Base-by-base conservation (phyloP, 148 eudicot genomes). In the Gaultheria prostrata region DNA sequence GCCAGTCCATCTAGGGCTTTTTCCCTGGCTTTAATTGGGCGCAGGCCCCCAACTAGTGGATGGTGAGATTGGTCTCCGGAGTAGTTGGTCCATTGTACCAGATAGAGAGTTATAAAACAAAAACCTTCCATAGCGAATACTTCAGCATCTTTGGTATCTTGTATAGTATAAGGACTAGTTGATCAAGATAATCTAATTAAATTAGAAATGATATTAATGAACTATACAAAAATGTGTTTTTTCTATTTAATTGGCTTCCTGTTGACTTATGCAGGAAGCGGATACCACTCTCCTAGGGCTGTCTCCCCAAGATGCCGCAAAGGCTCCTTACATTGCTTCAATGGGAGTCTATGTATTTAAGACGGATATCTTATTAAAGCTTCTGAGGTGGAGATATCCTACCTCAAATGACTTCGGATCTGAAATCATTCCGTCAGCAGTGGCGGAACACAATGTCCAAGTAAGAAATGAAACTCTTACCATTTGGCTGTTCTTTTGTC, bases 271-370 rank as follows among this genome's bases (percentile, higher is more conserved):
- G 90, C 93, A 97, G 99, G 91, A 90, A 93, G 90, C 91, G 45
- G 99, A 97, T 86, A 97, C 98, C 13, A 88, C 94, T 84, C 88
- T 93, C 54, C 86, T 97, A 2, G 99, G 99, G 76, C 82, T 95
- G 73, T 92, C 96, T 77, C 87, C 70, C 6, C 84, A 91, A 85
- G 96, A 93, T 35, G 98, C 99, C 14, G 67, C 53, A 51, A 85
- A 59, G 51, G 88, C 88, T 79, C 99, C 98, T 30, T 93, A 92
- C 87, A 93, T 95, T 83, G 99, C 97, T 84, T 97, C 99, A n/a
- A 97, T 97, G 99, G 99, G 98, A 80, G 95, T 97, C 35, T 95
- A 97, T 74, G 93, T 94, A 49, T 97, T 97, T 78, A 92, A 78
- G 85, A 95, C 87, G 56, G 96, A 97, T 65, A 91, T 92, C 21